Conservation (phyloP, 2,329 filamentous ascomycete genomes). For the Colletotrichum echinochloae region DNA sequence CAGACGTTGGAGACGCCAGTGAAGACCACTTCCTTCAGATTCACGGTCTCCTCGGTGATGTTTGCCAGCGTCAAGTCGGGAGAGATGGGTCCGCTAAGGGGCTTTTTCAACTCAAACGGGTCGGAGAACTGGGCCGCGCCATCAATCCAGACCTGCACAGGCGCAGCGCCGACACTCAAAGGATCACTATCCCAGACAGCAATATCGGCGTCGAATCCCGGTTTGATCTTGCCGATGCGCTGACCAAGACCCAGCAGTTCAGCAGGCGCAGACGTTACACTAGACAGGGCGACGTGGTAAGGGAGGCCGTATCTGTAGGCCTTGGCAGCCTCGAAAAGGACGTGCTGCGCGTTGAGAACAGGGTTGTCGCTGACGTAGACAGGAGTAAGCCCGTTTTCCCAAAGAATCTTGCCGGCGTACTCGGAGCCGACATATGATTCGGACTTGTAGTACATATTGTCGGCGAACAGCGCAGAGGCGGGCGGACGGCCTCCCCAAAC, state of each 20-base stretch:
- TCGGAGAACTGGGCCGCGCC: slow-evolving; percentile 68
- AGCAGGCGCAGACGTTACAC: slow-evolving; percentile 70
- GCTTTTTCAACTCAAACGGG: slow-evolving; percentile 67
- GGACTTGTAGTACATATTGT: slow-evolving; percentile 79
- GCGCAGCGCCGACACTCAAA: slow-evolving; percentile 68
- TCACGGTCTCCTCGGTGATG: slow-evolving; percentile 55
- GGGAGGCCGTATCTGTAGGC: slow-evolving; percentile 70
- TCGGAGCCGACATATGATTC: slow-evolving; percentile 75
- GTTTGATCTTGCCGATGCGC: slow-evolving; percentile 70
- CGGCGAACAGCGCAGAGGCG: slow-evolving; percentile 74
- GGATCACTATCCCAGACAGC: slow-evolving; percentile 74
- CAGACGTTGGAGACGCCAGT: slow-evolving; percentile 66
- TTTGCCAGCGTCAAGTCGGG: slow-evolving; percentile 56
- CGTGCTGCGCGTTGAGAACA: slow-evolving; percentile 76
- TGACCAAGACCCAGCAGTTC: slow-evolving; percentile 68
- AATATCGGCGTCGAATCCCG: slow-evolving; percentile 71
- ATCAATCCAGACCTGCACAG: slow-evolving; percentile 74
- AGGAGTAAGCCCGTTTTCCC: slow-evolving; percentile 72
- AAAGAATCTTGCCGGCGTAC: slow-evolving; percentile 74
- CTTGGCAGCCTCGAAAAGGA: slow-evolving; percentile 74
- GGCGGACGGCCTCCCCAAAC: slow-evolving; percentile 66
- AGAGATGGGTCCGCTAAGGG: slow-evolving; percentile 52
- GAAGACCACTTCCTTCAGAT: slow-evolving; percentile 61
- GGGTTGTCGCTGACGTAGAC: slow-evolving; percentile 80
- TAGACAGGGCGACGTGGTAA: slow-evolving; percentile 69